A percentile compares a stretch with the other conserved stretches of the same genome.
Conservation (phyloP, 495 filamentous ascomycete genomes). For the Neurospora sp. region DNA sequence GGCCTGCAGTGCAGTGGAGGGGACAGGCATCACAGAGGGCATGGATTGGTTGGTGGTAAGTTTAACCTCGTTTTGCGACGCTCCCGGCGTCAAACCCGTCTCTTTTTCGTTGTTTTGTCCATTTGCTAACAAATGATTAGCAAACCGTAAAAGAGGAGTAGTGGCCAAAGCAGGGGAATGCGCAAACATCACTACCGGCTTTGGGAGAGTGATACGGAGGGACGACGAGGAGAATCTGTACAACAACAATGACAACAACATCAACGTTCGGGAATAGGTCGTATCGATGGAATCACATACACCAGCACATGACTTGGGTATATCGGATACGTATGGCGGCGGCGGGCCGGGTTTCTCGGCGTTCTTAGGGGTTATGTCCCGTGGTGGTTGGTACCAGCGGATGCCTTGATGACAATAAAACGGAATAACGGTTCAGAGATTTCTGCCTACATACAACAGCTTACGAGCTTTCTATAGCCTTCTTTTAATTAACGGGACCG, state of each 20-base stretch:
- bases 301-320: conserved; percentile 18
- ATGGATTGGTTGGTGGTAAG: conserved; percentile 99
- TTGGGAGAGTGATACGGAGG: background rate
- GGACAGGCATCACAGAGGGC: conserved; percentile 84
- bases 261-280: conserved; percentile 4
- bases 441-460: background rate
- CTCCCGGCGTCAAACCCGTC: background rate
- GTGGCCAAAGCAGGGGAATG: background rate
- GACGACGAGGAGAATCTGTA: conserved; percentile 16
- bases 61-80: conserved; percentile 11
- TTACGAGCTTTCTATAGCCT: background rate
- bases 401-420: conserved; percentile 9
- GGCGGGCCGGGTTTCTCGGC: conserved; percentile 6
- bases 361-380: conserved; percentile 5
- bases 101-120: background rate
- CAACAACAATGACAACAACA: conserved; percentile 12
- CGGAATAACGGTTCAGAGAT: background rate
- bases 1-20: conserved; percentile 91
- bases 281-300: conserved; percentile 5
- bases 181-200: background rate
- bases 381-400: background rate
- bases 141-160: conserved; percentile 42
- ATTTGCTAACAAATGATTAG: conserved; percentile 21
- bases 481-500: background rate
- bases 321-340: conserved; percentile 5